Evolutionary conservation across 371 early-diverging fungal species (phyloP).

Genomic region (Mortierella sp.): DNA sequence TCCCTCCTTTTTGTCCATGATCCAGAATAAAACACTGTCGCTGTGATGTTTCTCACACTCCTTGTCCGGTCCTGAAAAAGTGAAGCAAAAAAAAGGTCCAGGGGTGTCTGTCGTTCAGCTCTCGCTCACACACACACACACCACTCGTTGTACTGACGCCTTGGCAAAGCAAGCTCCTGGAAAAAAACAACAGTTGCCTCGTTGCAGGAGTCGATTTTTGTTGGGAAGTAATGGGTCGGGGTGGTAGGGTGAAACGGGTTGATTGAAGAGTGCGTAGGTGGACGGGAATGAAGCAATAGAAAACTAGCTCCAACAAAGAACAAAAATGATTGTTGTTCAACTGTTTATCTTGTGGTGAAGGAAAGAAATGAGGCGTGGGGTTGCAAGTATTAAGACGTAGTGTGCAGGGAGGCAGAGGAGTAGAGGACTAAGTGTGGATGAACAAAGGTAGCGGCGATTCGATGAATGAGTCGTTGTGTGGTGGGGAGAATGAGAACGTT

Average conservation of each 20-base stretch:
- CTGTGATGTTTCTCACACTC: neutral
- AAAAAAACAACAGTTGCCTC: neutral
- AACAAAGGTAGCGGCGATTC: neutral
- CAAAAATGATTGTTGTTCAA: neutral
- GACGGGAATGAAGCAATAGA: neutral
- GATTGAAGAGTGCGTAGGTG: neutral
- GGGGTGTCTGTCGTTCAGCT: neutral
- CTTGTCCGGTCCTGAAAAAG: neutral
- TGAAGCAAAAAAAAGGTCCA: neutral
- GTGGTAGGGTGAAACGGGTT: neutral
- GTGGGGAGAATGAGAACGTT: too few relatives aligned
- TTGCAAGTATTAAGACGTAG: too few relatives aligned
- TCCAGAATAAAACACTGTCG: conserved; percentile 1
- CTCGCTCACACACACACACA: neutral
- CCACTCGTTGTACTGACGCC: neutral
- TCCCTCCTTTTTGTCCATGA: conserved; percentile 44
- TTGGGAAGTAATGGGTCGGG: neutral
- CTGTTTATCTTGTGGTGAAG: neutral
- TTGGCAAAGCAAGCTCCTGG: neutral
- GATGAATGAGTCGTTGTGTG: too few relatives aligned
- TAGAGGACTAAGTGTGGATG: neutral
- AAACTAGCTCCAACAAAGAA: neutral
- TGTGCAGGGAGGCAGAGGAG: neutral
- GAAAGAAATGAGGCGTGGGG: too few relatives aligned
- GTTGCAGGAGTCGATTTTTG: conserved; percentile 3